phyloP scores from a whole-genome alignment of 768 basidiomycete species.

The Gymnopilus junonius region DNA sequence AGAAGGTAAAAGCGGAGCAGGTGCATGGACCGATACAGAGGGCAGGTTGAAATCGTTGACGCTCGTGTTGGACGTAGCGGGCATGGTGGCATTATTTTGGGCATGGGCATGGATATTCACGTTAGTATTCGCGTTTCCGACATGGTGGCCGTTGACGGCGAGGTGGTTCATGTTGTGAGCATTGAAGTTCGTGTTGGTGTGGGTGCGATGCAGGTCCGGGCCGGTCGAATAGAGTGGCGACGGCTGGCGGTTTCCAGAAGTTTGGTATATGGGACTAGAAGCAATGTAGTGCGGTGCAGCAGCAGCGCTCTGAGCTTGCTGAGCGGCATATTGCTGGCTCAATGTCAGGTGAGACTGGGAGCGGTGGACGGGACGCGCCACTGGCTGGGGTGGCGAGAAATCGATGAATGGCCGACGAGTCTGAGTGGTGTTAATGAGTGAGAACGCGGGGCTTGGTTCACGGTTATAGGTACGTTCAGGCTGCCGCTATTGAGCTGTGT shows the following conservation, averaged over 20 bases:
- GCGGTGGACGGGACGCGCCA: constrained; percentile 45
- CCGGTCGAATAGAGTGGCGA: constrained; percentile 44
- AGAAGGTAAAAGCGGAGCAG: constrained; percentile 68
- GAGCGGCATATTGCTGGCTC: constrained; percentile 43
- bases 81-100: background rate
- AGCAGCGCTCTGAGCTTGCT: constrained; percentile 7
- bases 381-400: constrained; percentile 10
- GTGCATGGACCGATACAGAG: constrained; percentile 37
- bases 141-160: background rate
- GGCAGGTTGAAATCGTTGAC: constrained; percentile 13
- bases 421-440: constrained; percentile 53
- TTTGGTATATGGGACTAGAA: constrained; percentile 72
- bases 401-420: constrained; percentile 43
- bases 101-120: background rate
- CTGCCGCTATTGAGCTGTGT: constrained; percentile 39
- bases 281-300: constrained; percentile 18
- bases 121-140: background rate
- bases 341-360: constrained; percentile 57
- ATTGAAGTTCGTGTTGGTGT: constrained; percentile 16
- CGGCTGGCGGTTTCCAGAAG: constrained; percentile 51
- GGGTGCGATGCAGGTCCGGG: constrained; percentile 29
- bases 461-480: constrained; percentile 17
- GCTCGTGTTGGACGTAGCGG: constrained; percentile 12
- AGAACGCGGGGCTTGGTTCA: constrained; percentile 36
- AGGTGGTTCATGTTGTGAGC: constrained; percentile 10